Percentiles rank a stretch among this genome's conserved stretches.
These are phyloP conservation scores for Starmerella bacillaris DNA, from an alignment of 805 yeast species.

Conservation along the genomic window DNA sequence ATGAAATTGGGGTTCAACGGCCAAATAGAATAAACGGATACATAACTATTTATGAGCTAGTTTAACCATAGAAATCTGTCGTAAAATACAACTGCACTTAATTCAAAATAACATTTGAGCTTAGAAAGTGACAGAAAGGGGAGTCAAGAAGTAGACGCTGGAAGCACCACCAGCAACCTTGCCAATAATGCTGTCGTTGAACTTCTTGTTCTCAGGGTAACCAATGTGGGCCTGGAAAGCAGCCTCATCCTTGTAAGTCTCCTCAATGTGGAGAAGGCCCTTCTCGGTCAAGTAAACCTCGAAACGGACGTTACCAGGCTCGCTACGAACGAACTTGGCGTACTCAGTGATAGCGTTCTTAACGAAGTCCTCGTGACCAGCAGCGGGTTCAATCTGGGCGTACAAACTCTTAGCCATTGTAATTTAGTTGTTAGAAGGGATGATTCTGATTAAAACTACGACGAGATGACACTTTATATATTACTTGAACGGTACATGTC, in stretches of 20 bases:
- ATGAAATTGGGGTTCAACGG: too few species aligned
- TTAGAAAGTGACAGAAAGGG: conserved; percentile 12
- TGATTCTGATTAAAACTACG: neutral
- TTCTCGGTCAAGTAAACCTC: conserved; percentile 17
- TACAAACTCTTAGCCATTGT: conserved; percentile 13
- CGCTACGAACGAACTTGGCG: conserved; percentile 16
- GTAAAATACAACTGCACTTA: too few species aligned
- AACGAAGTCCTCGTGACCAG: conserved; percentile 16
- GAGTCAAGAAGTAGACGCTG: conserved; percentile 14
- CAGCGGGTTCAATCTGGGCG: conserved; percentile 17
- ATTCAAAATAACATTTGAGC: too few species aligned
- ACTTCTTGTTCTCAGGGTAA: conserved; percentile 16
- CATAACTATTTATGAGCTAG: too few species aligned
- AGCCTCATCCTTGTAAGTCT: conserved; percentile 19
- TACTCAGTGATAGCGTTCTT: conserved; percentile 12
- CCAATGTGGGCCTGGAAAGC: conserved; percentile 19
- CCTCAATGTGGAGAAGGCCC: conserved; percentile 18
- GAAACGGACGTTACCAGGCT: conserved; percentile 19
- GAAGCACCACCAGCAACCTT: conserved; percentile 18
- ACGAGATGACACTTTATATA: neutral
- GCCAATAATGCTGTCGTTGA: conserved; percentile 16
- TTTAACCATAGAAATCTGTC: too few species aligned
- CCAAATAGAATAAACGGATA: too few species aligned
- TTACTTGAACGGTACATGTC: neutral
- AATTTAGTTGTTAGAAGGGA: neutral